Conservation (phyloP, 2,329 filamentous ascomycete genomes). For the Metarhizium brunneum region DNA sequence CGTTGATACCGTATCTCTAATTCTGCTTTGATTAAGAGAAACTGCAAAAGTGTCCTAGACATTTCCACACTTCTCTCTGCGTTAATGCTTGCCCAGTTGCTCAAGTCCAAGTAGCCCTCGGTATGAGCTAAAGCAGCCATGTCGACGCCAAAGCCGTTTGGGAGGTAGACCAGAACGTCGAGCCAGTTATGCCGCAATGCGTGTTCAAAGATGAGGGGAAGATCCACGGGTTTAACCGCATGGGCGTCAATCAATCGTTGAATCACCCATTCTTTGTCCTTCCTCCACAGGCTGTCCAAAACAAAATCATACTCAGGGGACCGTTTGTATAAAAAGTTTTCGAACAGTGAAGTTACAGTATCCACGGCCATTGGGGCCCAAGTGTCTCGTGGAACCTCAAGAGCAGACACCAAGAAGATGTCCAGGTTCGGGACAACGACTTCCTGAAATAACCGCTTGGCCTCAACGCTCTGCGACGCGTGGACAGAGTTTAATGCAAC, state of each 20-base stretch:
- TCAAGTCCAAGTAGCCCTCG: conserved; percentile 67
- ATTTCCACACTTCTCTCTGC: conserved; percentile 59
- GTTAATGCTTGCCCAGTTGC: conserved; percentile 69
- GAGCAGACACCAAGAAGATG: conserved; percentile 70
- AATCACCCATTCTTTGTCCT: conserved; percentile 80
- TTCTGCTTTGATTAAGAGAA: conserved; percentile 74
- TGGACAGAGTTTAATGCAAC: conserved; percentile 52
- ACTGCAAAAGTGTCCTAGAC: conserved; percentile 64
- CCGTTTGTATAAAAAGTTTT: conserved; percentile 72
- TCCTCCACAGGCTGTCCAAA: conserved; percentile 82
- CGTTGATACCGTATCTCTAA: conserved; percentile 70
- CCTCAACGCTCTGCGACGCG: conserved; percentile 53
- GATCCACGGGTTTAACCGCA: conserved; percentile 54
- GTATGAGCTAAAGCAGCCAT: conserved; percentile 79
- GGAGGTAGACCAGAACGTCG: conserved; percentile 66
- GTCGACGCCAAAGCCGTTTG: conserved; percentile 80
- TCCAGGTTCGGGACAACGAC: conserved; percentile 66
- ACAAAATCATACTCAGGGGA: conserved; percentile 78
- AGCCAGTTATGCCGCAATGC: conserved; percentile 78
- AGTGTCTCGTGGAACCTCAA: conserved; percentile 61
- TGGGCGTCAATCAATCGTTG: conserved; percentile 74
- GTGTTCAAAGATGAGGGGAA: conserved; percentile 44
- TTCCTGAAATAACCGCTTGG: conserved; percentile 56
- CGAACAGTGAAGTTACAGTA: conserved; percentile 68
- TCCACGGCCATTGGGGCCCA: conserved; percentile 69